These are phyloP conservation scores for Amaranthus palmeri DNA, from an alignment of 148 eudicot genomes.

Conservation along the genomic window DNA sequence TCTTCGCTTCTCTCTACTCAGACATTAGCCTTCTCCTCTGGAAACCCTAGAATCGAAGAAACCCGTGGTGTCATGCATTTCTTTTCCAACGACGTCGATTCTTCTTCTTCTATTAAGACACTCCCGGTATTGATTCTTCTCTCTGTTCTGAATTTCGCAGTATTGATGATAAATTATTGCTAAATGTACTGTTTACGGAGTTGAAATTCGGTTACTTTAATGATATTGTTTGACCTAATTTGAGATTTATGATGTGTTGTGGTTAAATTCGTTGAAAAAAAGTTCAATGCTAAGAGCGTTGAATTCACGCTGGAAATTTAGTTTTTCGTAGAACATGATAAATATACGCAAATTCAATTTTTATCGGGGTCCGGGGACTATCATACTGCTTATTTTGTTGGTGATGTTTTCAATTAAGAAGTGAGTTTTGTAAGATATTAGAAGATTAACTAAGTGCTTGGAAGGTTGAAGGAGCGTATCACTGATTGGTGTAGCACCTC, in stretches of 20 bases:
- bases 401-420: no score
- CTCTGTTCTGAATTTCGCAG: not conserved
- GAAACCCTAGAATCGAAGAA: slow-evolving; percentile 95
- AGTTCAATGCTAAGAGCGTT: no score
- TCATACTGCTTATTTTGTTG: no score
- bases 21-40: slow-evolving; percentile 69
- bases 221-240: no score
- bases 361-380: no score
- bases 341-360: no score
- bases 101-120: slow-evolving; percentile 31
- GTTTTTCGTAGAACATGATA: no score
- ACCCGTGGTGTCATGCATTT: slow-evolving; percentile 72
- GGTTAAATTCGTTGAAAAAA: no score
- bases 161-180: not conserved
- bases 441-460: not conserved
- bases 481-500: no score
- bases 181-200: not conserved
- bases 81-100: slow-evolving; percentile 37
- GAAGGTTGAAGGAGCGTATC: not conserved
- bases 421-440: not conserved
- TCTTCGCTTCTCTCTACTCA: slow-evolving; percentile 27
- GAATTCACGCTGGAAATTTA: no score
- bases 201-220: no score
- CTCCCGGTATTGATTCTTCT: slow-evolving; percentile 45
- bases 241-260: no score